A percentile compares a stretch with the other conserved stretches of the same genome.
phyloP scores from a whole-genome alignment of 305 asterid species.

The Solanum hybrid region DNA sequence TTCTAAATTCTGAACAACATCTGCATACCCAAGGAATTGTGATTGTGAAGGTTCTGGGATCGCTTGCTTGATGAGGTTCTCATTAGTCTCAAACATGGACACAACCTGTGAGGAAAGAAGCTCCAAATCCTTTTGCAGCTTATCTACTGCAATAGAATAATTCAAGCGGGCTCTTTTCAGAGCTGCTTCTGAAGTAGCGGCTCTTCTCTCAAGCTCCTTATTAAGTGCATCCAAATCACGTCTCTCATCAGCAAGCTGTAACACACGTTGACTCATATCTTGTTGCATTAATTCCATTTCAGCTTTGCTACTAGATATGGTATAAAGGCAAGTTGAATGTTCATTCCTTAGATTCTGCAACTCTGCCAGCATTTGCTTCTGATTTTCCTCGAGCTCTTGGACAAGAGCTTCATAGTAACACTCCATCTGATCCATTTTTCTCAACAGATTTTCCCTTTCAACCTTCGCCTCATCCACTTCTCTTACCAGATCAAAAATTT shows the following conservation, averaged over 20 bases:
- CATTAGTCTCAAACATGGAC: slow-evolving; percentile 87
- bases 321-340: slow-evolving; percentile 75
- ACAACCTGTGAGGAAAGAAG: slow-evolving; percentile 92
- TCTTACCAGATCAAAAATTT: slow-evolving; percentile 73
- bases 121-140: slow-evolving; percentile 90
- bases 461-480: slow-evolving; percentile 82
- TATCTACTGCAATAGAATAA: slow-evolving; percentile 94
- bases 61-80: slow-evolving; percentile 81
- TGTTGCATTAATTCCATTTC: slow-evolving; percentile 60
- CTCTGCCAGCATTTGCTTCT: slow-evolving; percentile 76
- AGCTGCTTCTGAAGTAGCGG: slow-evolving; percentile 74
- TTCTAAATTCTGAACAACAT: slow-evolving; percentile 24
- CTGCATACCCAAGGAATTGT: slow-evolving; percentile 14
- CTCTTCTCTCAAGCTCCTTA: slow-evolving; percentile 76
- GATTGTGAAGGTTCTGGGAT: slow-evolving; percentile 45
- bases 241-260: slow-evolving; percentile 57
- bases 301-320: slow-evolving; percentile 53
- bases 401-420: slow-evolving; percentile 86
- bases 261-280: slow-evolving; percentile 52
- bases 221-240: slow-evolving; percentile 49
- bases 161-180: slow-evolving; percentile 83
- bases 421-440: slow-evolving; percentile 95
- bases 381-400: slow-evolving; percentile 92
- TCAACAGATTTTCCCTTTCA: slow-evolving; percentile 63
- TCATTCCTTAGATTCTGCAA: slow-evolving; percentile 71